A percentile compares a stretch with the other conserved stretches of the same genome.
These are phyloP conservation scores for Polytrichum commune DNA, from an alignment of 225 moss, liverwort and hornwort species.

Conservation along the genomic window DNA sequence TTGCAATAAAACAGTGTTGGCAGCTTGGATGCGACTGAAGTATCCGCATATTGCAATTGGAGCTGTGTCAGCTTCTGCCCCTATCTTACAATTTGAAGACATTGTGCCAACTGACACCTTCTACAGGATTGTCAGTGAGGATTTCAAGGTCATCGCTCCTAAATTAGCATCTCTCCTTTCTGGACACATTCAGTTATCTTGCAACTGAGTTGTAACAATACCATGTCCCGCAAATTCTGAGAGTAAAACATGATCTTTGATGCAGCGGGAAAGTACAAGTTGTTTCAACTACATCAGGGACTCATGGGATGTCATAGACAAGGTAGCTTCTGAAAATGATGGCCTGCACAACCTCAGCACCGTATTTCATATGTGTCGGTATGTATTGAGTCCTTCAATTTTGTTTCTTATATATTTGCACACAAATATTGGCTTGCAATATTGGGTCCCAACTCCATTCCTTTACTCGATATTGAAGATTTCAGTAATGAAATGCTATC, in stretches of 20 bases:
- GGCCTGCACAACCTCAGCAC: conserved; percentile 72
- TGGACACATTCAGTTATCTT: neutral
- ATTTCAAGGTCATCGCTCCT: conserved; percentile 59
- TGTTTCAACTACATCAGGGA: conserved; percentile 72
- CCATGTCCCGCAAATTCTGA: no score
- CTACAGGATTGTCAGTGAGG: conserved; percentile 57
- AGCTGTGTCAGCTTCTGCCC: conserved; percentile 91
- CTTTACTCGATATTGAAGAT: no score
- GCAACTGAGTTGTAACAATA: no score
- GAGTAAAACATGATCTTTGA: no score
- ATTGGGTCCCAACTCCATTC: no score
- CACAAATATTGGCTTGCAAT: no score
- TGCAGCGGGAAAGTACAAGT: conserved; percentile 58
- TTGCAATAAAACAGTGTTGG: conserved; percentile 59
- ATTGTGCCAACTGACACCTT: conserved; percentile 76
- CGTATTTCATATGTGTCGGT: conserved; percentile 79
- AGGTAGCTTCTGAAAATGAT: conserved; percentile 48
- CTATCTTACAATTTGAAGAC: conserved; percentile 86
- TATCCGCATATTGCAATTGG: conserved; percentile 96
- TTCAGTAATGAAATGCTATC: no score
- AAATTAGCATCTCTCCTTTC: neutral
- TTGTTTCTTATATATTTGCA: neutral
- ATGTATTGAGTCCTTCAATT: neutral
- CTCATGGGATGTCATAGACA: conserved; percentile 69
- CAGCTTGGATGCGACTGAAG: conserved; percentile 95